Evolutionary conservation across 2,329 filamentous ascomycete genomes (phyloP).

Genomic region (Clarireedia sp.): DNA sequence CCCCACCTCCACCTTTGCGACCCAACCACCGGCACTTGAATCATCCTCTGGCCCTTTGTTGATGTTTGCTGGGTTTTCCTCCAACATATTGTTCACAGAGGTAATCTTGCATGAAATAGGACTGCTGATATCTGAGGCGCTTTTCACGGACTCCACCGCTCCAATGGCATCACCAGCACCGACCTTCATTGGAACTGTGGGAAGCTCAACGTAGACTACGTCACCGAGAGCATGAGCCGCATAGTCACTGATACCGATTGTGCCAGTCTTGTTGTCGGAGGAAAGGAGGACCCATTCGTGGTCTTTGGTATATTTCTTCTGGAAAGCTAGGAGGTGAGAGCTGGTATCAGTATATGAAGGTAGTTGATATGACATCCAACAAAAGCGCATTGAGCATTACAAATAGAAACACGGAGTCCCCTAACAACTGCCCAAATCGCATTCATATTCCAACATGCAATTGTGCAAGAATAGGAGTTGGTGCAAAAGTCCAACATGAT

Average conservation of each 20-base stretch:
- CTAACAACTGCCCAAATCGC: not conserved
- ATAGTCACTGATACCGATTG: slow-evolving; percentile 80
- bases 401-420: not conserved
- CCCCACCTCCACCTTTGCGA: slow-evolving; percentile 75
- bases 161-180: slow-evolving; percentile 76
- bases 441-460: too few relatives aligned
- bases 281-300: slow-evolving; percentile 97
- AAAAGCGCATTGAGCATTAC: not conserved
- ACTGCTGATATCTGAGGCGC: slow-evolving; percentile 92
- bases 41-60: slow-evolving; percentile 84
- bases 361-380: not conserved
- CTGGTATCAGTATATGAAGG: not conserved
- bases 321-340: not conserved
- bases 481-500: too few relatives aligned
- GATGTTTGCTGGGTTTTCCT: slow-evolving; percentile 79
- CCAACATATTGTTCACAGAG: slow-evolving; percentile 64
- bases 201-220: slow-evolving; percentile 95
- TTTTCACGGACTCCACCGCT: slow-evolving; percentile 97
- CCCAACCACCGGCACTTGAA: slow-evolving; percentile 72
- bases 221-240: slow-evolving; percentile 89
- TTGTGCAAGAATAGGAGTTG: too few relatives aligned
- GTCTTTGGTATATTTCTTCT: slow-evolving; percentile 87
- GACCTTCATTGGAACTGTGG: slow-evolving; percentile 60
- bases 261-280: slow-evolving; percentile 72
- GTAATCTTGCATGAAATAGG: slow-evolving; percentile 72